A percentile compares a stretch with the other conserved stretches of the same genome.
These are phyloP conservation scores for Novymonas esmeraldas DNA, from an alignment of 208 protist genomes.

Conservation along the genomic window DNA sequence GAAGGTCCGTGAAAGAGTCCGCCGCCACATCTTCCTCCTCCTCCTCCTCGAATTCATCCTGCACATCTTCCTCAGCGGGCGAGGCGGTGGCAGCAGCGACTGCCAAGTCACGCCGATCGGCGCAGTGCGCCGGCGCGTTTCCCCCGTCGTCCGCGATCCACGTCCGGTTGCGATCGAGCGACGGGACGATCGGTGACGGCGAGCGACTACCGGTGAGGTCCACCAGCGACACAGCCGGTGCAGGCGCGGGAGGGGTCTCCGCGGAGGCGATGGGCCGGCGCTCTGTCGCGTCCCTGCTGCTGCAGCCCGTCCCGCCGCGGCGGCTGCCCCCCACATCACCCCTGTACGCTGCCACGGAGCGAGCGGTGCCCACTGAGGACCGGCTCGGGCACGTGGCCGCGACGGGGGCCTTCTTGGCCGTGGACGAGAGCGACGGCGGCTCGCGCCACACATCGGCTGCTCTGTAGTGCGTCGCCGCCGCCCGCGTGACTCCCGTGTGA, in stretches of 20 bases:
- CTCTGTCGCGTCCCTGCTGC: background rate
- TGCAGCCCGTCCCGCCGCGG: background rate
- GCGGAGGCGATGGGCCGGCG: background rate
- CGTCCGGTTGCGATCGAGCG: constrained; percentile 1
- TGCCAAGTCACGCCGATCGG: too few species aligned
- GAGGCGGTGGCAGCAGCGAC: constrained; percentile 1
- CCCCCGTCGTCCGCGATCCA: background rate
- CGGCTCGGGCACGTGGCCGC: too few species aligned
- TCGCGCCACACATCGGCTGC: too few species aligned
- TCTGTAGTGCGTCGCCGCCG: too few species aligned
- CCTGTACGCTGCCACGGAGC: too few species aligned
- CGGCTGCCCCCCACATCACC: too few species aligned
- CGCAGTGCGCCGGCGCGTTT: background rate
- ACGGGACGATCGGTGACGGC: constrained; percentile 9
- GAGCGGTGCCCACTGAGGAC: too few species aligned
- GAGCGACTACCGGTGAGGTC: constrained; percentile 6
- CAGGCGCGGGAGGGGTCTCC: background rate
- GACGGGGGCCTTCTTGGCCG: too few species aligned
- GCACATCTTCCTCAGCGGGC: background rate
- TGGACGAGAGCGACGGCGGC: too few species aligned
- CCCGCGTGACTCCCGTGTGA: too few species aligned
- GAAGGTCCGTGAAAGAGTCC: constrained; percentile 35
- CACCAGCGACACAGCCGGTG: background rate
- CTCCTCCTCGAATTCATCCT: background rate
- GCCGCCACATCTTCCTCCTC: background rate